Base-by-base conservation (phyloP, 1,284 basidiomycete species). In the Pyrrhoderma lamaoense region DNA sequence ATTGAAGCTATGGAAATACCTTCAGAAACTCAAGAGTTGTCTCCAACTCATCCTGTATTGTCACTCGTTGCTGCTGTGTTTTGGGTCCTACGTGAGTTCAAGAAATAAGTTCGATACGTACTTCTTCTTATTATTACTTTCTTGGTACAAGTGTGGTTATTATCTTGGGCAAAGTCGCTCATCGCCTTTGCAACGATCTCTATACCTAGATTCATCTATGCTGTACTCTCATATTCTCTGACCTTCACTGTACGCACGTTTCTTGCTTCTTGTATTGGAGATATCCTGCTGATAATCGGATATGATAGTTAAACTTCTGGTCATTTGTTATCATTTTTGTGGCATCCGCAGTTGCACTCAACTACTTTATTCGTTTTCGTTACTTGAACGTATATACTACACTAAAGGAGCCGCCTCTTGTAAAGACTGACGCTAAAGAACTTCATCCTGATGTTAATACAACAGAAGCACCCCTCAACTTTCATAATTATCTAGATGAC, bases 401-500 rank as follows among this genome's bases (percentile, higher is more conserved):
- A 55, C 71, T 96, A 53, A 91, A 90, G 64, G 93, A 96, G 62
- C 80, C 82, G 3, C 93, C 93, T 0, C 68, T 92, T 25, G 73
- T 78, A 51, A 88, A 91, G 60, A 77, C 82, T 0, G 85, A 90
- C 62, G 80, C 81, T 8, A 84, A 86, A 55, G 84, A 87, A 59
- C 74, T 88, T 35, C 90, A 93, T 67, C 90, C 91, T 2, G 90
- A 93, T 63, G 83, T 92, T n/a, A 90, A 90, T 55, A 79, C 81
- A 14, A 65, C 73, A 60, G 85, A 87, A 53, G 70, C 79, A n/a
- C 76, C 83, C 0, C 77, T 85, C 4, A 79, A 82, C 3, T 93
- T 96, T 62, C 91, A 94, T 64, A 93, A 94, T 61, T 96, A 96
- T 62, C 75, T 97, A 27, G 93, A 96, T 64, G 94, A 97, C 61